Percentiles rank a stretch among this genome's conserved stretches.
These are phyloP conservation scores for Globisporangium yorkense DNA, from an alignment of 352 stramenopile species.

Conservation along the genomic window DNA sequence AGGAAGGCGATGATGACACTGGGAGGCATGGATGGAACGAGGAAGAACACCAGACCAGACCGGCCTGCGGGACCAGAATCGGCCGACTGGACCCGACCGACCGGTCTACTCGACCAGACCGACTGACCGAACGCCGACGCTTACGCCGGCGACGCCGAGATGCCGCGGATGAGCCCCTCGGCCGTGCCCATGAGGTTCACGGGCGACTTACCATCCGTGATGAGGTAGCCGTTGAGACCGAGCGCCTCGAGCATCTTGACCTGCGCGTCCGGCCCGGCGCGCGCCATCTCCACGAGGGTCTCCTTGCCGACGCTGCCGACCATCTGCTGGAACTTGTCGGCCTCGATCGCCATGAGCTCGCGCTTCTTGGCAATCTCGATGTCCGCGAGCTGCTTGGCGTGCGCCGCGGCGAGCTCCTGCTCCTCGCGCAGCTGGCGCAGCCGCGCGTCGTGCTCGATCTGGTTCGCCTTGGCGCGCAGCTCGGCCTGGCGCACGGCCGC, in stretches of 20 bases:
- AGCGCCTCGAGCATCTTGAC: slow-evolving; percentile 74
- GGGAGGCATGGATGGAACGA: no score
- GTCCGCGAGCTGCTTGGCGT: slow-evolving; percentile 57
- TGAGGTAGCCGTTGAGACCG: slow-evolving; percentile 76
- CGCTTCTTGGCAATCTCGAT: slow-evolving; percentile 73
- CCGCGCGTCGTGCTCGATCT: slow-evolving; percentile 61
- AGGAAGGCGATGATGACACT: no score
- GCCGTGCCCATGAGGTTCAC: slow-evolving; percentile 73
- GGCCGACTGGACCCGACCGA: no score
- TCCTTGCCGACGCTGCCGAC: slow-evolving; percentile 65
- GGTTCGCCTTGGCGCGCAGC: slow-evolving; percentile 53
- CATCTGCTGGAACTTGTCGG: slow-evolving; percentile 82
- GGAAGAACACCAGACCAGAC: no score
- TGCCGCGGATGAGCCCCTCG: slow-evolving; percentile 67
- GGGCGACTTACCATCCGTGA: slow-evolving; percentile 78
- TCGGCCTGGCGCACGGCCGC: slow-evolving; percentile 68
- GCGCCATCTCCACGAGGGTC: slow-evolving; percentile 69
- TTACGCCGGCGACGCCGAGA: slow-evolving; percentile 34
- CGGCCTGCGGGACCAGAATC: no score
- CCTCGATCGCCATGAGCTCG: slow-evolving; percentile 71
- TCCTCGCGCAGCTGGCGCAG: slow-evolving; percentile 52
- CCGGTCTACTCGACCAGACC: neutral
- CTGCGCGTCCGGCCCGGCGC: slow-evolving; percentile 64
- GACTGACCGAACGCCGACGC: neutral
- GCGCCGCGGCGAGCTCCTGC: slow-evolving; percentile 45